Conservation (phyloP, 495 filamentous ascomycete genomes). For the Neohortaea acidophila region DNA sequence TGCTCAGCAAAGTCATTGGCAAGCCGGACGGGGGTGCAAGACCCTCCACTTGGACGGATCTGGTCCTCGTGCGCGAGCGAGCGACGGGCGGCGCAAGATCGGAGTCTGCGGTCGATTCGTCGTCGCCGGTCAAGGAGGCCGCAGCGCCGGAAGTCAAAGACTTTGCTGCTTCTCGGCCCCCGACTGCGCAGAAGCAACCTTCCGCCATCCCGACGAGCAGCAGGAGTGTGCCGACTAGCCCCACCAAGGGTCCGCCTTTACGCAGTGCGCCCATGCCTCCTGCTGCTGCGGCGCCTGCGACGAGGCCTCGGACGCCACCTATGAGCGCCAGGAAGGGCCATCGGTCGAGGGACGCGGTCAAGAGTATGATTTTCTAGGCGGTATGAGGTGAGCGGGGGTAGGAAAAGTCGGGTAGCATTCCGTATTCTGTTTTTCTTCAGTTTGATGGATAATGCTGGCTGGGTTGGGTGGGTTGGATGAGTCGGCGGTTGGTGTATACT, state of each 20-base stretch:
- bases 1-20: slow-evolving; percentile 71
- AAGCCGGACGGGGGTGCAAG: slow-evolving; percentile 32
- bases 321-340: slow-evolving; percentile 4
- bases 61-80: slow-evolving; percentile 44
- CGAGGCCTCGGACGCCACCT: slow-evolving; percentile 12
- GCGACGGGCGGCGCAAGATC: background rate
- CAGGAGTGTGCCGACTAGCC: slow-evolving; percentile 12
- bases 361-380: slow-evolving; percentile 22
- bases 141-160: slow-evolving; percentile 4
- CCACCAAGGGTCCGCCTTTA: slow-evolving; percentile 9
- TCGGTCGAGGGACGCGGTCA: slow-evolving; percentile 16
- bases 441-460: background rate
- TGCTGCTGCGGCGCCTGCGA: background rate
- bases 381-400: background rate
- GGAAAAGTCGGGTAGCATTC: background rate
- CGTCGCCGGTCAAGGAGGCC: slow-evolving; percentile 4
- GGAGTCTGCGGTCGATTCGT: background rate
- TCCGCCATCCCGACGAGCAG: background rate
- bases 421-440: background rate
- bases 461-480: no score
- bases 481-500: no score
- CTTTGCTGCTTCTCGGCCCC: slow-evolving; percentile 1
- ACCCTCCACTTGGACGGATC: slow-evolving; percentile 61
- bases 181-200: background rate
- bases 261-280: background rate